These are phyloP conservation scores for Starmerella khaoyaiensis DNA, from an alignment of 805 yeast species.

Conservation along the genomic window DNA sequence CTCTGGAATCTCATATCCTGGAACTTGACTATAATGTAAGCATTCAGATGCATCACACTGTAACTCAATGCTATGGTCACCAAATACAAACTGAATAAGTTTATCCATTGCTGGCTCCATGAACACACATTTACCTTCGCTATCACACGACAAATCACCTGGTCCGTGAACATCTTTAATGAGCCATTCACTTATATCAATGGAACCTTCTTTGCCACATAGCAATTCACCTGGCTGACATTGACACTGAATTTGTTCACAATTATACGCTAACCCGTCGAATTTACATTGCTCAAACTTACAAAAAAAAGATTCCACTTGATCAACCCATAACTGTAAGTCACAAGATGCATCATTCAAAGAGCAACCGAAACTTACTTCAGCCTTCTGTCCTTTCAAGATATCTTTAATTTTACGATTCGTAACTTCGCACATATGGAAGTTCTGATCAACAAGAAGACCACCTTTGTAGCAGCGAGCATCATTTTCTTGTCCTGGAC, in stretches of 20 bases:
- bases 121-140: slow-evolving; percentile 52
- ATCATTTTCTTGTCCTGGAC: slow-evolving; percentile 53
- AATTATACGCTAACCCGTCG: slow-evolving; percentile 55
- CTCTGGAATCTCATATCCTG: slow-evolving; percentile 69
- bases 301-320: slow-evolving; percentile 81
- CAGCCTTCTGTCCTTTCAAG: slow-evolving; percentile 69
- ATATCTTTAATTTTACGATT: slow-evolving; percentile 69
- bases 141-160: slow-evolving; percentile 76
- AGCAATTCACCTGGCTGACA: slow-evolving; percentile 88
- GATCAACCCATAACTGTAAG: slow-evolving; percentile 93
- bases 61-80: slow-evolving; percentile 81
- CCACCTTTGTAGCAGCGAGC: slow-evolving; percentile 90
- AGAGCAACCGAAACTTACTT: slow-evolving; percentile 84
- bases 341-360: slow-evolving; percentile 53
- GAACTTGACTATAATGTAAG: slow-evolving; percentile 80
- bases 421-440: slow-evolving; percentile 92
- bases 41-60: slow-evolving; percentile 82
- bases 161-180: slow-evolving; percentile 87
- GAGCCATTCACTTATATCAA: slow-evolving; percentile 85
- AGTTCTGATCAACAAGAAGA: slow-evolving; percentile 60
- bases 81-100: slow-evolving; percentile 77
- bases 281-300: slow-evolving; percentile 63
- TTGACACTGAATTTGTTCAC: slow-evolving; percentile 67
- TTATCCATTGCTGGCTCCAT: slow-evolving; percentile 96
- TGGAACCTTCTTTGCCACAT: slow-evolving; percentile 88